Evolutionary conservation across 1,284 basidiomycete species (phyloP), one percentile per base, ranked within the genome.

Genomic region (Tylopilus sp.): DNA sequence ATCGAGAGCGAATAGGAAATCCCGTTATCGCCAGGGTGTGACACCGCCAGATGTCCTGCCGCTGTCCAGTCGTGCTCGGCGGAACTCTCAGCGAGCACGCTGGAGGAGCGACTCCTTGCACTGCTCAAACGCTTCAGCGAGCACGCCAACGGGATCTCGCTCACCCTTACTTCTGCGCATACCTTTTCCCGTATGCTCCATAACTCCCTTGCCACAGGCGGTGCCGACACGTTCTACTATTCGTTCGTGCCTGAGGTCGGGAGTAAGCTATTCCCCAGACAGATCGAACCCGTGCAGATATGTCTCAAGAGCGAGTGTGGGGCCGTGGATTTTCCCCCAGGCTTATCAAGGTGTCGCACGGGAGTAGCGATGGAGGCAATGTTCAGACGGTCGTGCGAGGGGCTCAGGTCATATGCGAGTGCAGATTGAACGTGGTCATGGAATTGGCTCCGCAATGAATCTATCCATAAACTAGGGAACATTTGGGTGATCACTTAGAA

Each of bases 391-490:
- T 95, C 44, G 92, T 95, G 6, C 81, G 92, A 67, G 82, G 93
- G 63, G 93, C 93, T 29, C 94, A 95, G 77, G 93, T 94, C n/a
- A 89, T 95, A 58, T 95, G 93, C 72, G 90, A 92, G 77, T 95
- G 91, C 73, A 92, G 92, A 0, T 79, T 93, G 15, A 53, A 70
- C 70, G 82, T 59, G 24, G 58, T 57, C 13, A 47, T 58, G 33
- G 67, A 66, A 18, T n/a, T 44, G n/a, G 16, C 64, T 32, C 24
- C 29, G 39, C 55, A 51, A 51, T 66, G 33, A 62, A 36, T 22
- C 44, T 57, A 29, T 41, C 53, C 13, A 58, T 22, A 32, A 24
- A 29, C 26, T 39, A 29, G 19, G 49, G 18, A 22, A 63, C 16
- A 36, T 49, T 49, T 53, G 51, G 62, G 55, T 72, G 63, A 64